Base-by-base conservation (phyloP, 2,329 filamentous ascomycete species). In the Aspergillus proliferans region DNA sequence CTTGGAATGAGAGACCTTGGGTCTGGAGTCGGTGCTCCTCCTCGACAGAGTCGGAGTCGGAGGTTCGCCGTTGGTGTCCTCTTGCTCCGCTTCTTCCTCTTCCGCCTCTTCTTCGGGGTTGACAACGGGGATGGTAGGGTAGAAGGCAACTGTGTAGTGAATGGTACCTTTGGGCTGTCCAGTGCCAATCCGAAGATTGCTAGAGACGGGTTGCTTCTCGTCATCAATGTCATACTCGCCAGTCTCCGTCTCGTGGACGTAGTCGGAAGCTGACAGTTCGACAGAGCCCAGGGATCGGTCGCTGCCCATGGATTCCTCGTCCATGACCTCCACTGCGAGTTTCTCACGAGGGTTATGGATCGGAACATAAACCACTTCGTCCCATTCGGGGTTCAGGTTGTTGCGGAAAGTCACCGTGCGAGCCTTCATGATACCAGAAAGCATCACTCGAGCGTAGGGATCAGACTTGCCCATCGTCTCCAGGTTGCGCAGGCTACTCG, bases 391-490 rank as follows among this genome's bases (percentile, higher is more conserved):
- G 65, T 95, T 89, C 50, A 98, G 82, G 53, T 96, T 94, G 71
- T 95, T 98, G 66, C 89, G 85, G 76, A 93, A 95, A 0, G 92
- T 97, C 45, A 98, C 93, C 2, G 93, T 97, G 50, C 91, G 84
- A 8, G 82, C 90, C 69, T 92, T 95, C 65, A 93, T 86, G 49
- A 97, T 84, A 42, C 93, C 92, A 43, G 91, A 95, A 6, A 96
- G 79, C 47, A 96, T 71, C 1, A 97, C 86, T 39, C 92, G 85
- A 19, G 85, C 88, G 61, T 98, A 98, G 0, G 93, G 89, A 68
- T 98, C 94, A 1, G 93, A 97, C 71, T 97, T 97, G 71, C 93
- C 93, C 69, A 98, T 82, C 2, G 89, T 88, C 71, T 98, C 93
- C 47, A 96, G 80, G 67, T 98, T 98, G 51, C 90, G 87, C 40